phyloP scores from a whole-genome alignment of 257 asterid species.

The Fraxinus excelsior region DNA sequence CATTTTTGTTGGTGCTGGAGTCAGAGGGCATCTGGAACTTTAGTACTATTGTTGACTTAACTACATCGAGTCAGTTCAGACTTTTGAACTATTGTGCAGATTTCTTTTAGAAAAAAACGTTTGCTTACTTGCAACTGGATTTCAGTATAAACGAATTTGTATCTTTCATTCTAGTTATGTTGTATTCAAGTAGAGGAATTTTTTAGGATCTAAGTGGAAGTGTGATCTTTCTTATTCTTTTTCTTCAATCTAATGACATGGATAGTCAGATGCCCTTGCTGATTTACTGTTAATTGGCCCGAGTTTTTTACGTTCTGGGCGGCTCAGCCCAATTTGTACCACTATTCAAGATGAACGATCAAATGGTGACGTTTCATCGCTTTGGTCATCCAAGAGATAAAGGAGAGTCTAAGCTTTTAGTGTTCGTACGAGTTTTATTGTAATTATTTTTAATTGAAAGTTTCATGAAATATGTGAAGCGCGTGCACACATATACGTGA shows the following conservation, averaged over 20 bases:
- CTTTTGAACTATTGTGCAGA: conserved; percentile 18
- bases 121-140: conserved; percentile 23
- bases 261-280: background rate
- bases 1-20: conserved; percentile 34
- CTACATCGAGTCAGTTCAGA: conserved; percentile 12
- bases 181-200: conserved; percentile 19
- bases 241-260: background rate
- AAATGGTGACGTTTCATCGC: too few relatives aligned
- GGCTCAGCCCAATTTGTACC: background rate
- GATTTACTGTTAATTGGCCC: background rate
- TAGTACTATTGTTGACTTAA: conserved; percentile 22
- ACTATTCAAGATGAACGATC: background rate
- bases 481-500: too few relatives aligned
- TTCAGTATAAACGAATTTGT: conserved; percentile 20
- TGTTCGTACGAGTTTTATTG: too few relatives aligned
- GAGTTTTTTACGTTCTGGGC: background rate
- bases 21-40: conserved; percentile 25
- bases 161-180: conserved; percentile 13
- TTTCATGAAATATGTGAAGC: too few relatives aligned
- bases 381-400: background rate
- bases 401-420: too few relatives aligned
- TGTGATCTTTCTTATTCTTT: background rate
- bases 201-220: background rate
- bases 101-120: conserved; percentile 18
- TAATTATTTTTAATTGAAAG: too few relatives aligned